Conservation (phyloP, 2,329 filamentous ascomycete species). For the Plectosphaerella plurivora region DNA sequence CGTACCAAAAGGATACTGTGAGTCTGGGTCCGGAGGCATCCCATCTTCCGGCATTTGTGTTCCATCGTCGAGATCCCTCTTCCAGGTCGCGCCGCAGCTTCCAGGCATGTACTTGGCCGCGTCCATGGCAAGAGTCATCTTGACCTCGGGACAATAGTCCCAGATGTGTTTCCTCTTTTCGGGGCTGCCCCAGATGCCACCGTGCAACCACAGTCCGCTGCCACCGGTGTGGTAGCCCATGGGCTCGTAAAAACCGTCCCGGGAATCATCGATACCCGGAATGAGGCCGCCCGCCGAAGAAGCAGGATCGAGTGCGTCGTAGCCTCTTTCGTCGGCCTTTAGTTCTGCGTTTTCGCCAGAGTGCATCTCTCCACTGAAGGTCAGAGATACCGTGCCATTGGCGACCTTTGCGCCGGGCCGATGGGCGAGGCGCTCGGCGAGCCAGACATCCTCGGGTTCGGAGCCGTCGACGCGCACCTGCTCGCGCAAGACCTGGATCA, state of each 20-base stretch:
- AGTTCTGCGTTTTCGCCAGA: constrained; percentile 21
- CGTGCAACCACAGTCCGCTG: constrained; percentile 39
- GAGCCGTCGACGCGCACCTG: constrained; percentile 37
- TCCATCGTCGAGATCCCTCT: constrained; percentile 24
- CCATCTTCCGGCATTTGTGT: constrained; percentile 12
- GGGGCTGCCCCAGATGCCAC: constrained; percentile 43
- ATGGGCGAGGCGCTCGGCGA: constrained; percentile 46
- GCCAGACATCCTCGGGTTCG: constrained; percentile 54
- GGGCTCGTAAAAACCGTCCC: constrained; percentile 49
- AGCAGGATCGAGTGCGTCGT: constrained; percentile 17
- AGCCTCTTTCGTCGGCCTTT: constrained; percentile 12
- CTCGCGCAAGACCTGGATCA: constrained; percentile 45
- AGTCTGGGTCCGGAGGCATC: constrained; percentile 10
- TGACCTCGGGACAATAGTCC: constrained; percentile 55
- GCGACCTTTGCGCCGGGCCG: constrained; percentile 43
- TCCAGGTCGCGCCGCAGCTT: constrained; percentile 40
- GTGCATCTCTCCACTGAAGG: constrained; percentile 47
- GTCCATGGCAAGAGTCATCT: constrained; percentile 54
- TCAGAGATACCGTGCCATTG: constrained; percentile 43
- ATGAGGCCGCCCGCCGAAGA: constrained; percentile 26
- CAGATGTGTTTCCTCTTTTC: constrained; percentile 45
- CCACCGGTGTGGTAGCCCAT: constrained; percentile 56
- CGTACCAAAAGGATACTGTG: constrained; percentile 26
- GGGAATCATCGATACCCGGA: constrained; percentile 43
- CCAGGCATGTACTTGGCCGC: constrained; percentile 45